Evolutionary conservation across 495 filamentous ascomycete genomes (phyloP).

Genomic region (Aspergillus panamensis): DNA sequence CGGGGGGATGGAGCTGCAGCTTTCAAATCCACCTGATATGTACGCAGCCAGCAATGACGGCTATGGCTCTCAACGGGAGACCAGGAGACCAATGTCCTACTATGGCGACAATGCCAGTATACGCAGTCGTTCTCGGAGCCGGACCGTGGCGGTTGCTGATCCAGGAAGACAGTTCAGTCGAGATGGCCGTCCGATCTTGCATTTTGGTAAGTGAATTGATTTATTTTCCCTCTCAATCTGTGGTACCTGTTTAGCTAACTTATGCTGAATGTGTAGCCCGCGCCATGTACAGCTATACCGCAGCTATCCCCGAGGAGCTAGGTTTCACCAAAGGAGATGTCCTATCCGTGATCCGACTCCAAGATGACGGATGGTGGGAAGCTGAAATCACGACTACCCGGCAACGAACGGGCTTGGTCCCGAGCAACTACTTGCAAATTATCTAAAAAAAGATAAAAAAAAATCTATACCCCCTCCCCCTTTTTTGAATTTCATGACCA

Average conservation of each 20-base stretch:
- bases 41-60: conserved; percentile 48
- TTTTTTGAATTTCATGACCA: conserved; percentile 34
- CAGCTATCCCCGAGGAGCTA: conserved; percentile 92
- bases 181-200: conserved; percentile 83
- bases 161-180: conserved; percentile 68
- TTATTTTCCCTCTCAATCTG: background rate
- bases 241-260: conserved; percentile 11
- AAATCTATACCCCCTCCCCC: background rate
- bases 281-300: conserved; percentile 89
- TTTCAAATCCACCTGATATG: conserved; percentile 54
- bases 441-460: conserved; percentile 33
- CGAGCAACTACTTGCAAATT: conserved; percentile 91
- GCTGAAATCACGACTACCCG: conserved; percentile 82
- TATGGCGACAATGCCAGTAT: conserved; percentile 53
- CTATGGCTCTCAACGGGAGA: conserved; percentile 50
- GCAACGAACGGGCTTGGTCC: conserved; percentile 76
- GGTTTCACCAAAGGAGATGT: conserved; percentile 91
- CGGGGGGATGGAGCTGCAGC: conserved; percentile 75
- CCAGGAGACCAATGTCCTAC: conserved; percentile 52
- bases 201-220: conserved; percentile 70
- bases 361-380: conserved; percentile 99
- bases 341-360: conserved; percentile 81
- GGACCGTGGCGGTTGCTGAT: conserved; percentile 64
- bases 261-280: conserved; percentile 61
- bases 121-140: conserved; percentile 63